Conservation (phyloP, 805 yeast species). For the Cyberlindnera maclurae region DNA sequence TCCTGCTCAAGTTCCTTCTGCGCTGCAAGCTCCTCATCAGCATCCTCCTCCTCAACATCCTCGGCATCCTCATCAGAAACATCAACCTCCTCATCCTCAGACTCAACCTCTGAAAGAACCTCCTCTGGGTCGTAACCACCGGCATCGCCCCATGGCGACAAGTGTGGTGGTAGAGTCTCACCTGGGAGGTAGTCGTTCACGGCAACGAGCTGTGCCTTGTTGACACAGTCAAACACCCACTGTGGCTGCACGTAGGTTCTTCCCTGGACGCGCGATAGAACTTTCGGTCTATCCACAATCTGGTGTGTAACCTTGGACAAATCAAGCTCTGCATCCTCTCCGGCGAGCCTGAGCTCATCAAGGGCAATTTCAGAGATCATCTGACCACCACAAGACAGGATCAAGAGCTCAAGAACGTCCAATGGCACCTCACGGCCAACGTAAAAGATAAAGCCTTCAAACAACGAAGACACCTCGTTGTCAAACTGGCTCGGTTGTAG, state of each 20-base stretch:
- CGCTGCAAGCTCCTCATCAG: conserved; percentile 47
- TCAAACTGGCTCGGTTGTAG: conserved; percentile 61
- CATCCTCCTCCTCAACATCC: conserved; percentile 7
- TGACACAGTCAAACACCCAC: conserved; percentile 92
- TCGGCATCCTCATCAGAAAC: conserved; percentile 41
- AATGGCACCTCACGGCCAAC: conserved; percentile 94
- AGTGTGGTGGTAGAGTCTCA: conserved; percentile 90
- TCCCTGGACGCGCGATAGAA: conserved; percentile 72
- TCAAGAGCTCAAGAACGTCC: conserved; percentile 82
- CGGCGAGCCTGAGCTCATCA: conserved; percentile 51
- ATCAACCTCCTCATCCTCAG: conserved; percentile 38
- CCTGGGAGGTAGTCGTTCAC: conserved; percentile 89
- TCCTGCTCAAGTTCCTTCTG: conserved; percentile 86
- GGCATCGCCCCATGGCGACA: conserved; percentile 98
- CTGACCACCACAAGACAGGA: conserved; percentile 80
- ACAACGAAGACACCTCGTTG: conserved; percentile 57
- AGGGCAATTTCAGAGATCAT: conserved; percentile 81
- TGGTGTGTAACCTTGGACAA: conserved; percentile 81
- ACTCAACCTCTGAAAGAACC: conserved; percentile 41
- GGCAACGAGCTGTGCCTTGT: conserved; percentile 65
- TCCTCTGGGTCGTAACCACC: conserved; percentile 83
- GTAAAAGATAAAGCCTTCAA: conserved; percentile 70
- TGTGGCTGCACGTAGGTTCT: conserved; percentile 96
- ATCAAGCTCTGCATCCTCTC: conserved; percentile 40
- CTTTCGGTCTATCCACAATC: conserved; percentile 85